Conservation (phyloP, 2,329 filamentous ascomycete genomes). For the Pseudonectria foliicola region DNA sequence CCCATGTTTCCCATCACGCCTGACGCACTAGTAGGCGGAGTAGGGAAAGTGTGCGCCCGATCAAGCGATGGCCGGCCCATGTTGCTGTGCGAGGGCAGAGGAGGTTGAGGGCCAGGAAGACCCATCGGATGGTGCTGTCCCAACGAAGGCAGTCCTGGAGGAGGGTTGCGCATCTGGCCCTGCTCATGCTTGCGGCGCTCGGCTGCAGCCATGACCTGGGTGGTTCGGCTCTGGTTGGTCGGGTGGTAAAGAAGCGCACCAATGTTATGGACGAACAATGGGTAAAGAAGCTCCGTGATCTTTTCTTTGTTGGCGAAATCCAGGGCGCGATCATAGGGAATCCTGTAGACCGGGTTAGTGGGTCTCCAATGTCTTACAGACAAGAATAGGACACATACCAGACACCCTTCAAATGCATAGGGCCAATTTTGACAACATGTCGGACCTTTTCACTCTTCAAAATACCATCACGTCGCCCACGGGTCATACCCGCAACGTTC, state of each 20-base stretch:
- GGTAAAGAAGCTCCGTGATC: constrained; percentile 91
- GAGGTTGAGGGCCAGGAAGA: constrained; percentile 49
- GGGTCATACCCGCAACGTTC: constrained; percentile 97
- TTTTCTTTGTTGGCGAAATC: constrained; percentile 99
- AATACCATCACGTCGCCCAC: constrained; percentile 90
- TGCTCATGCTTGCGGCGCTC: constrained; percentile 70
- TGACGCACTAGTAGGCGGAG: constrained; percentile 86
- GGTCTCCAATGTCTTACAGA: constrained; percentile 10
- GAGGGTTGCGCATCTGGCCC: constrained; percentile 55
- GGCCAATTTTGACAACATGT: constrained; percentile 97
- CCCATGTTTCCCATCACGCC: constrained; percentile 71
- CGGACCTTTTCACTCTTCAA: constrained; percentile 95
- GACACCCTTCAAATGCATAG: constrained; percentile 97
- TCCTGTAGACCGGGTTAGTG: constrained; percentile 55
- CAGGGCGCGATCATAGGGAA: constrained; percentile 93
- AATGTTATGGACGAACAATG: constrained; percentile 96
- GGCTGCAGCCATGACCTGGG: constrained; percentile 79
- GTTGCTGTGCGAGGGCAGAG: constrained; percentile 59
- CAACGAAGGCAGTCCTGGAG: constrained; percentile 56
- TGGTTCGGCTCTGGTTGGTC: constrained; percentile 74
- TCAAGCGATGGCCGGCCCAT: constrained; percentile 72
- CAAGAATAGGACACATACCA: constrained; percentile 57
- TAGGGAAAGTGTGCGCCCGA: constrained; percentile 86
- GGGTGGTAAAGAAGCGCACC: constrained; percentile 90
- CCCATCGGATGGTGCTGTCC: constrained; percentile 58